Base-by-base conservation (phyloP, 2,329 filamentous ascomycete species). In the Diplodia scrobiculata region DNA sequence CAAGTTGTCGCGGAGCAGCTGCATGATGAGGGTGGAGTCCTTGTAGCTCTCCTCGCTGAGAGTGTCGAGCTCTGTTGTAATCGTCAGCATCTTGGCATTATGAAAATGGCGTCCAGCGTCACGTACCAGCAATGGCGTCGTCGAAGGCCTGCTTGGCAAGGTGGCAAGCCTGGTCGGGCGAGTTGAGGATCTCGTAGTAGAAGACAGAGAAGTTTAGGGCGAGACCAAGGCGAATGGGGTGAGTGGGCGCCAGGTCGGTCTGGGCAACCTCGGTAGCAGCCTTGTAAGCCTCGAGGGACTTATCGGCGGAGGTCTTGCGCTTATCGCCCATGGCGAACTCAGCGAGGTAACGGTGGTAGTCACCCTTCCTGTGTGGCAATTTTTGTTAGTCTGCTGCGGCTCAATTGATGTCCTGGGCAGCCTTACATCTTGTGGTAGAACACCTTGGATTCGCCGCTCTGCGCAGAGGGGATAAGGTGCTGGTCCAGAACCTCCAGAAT, bases 341-440 rank as follows among this genome's bases (percentile, higher is more conserved):
- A 77, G 92, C 92, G 73, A 96, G 88, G 81, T 96, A 96, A 76
- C 92, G 92, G 86, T 96, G 92, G 84, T 96, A 96, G 80, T 96
- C 92, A 83, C 92, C 92, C 89, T 96, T 96, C 92, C 92, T 96
- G 73, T 59, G 59, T 51, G 32, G 45, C 29, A 19, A 21, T 0
- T 7, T 36, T 50, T 25, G 21, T 52, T 11, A 62, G 58, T 38
- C 10, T n/a, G 32, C 34, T 19, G 32, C n/a, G 5, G 9, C 34
- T n/a, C 32, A 52, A 19, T 50, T 36, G 36, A 17, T 41, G 36
- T 45, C 25, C 45, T 29, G 41, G 10, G 29, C 27, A 1, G 25
- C 48, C 91, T 75, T 84, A 97, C 94, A 98, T 98, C 89, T 98
- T 98, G 90, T 97, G 93, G 86, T 98, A 98, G 83, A 98, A 98